Conservation (phyloP, 2,329 filamentous ascomycete genomes). For the Fusarium sp. region DNA sequence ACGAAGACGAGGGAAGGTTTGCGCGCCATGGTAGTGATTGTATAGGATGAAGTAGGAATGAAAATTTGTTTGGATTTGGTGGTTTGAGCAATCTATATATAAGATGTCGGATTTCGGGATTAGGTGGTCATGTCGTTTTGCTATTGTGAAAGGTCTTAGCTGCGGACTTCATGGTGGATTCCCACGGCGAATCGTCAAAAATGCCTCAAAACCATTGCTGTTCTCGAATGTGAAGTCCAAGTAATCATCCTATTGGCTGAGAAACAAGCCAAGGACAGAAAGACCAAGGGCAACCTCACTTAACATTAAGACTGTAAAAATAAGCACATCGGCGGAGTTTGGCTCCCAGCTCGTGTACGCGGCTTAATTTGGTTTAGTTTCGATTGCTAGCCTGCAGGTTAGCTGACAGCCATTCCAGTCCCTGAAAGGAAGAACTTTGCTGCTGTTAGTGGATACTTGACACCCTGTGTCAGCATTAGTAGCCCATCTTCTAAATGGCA, state of each 20-base stretch:
- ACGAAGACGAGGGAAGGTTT: conserved; percentile 58
- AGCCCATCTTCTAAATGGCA: rapidly evolving
- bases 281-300: not conserved
- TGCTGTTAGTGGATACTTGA: not conserved
- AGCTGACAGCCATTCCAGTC: not conserved
- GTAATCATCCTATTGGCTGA: not conserved
- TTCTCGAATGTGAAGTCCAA: not conserved
- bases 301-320: not conserved
- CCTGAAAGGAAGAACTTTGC: not conserved
- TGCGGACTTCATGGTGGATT: not conserved
- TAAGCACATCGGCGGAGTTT: conserved; percentile 15
- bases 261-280: not conserved
- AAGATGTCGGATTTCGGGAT: not conserved
- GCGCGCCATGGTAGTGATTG: conserved; percentile 29
- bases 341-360: conserved; percentile 36
- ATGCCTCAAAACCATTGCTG: not conserved
- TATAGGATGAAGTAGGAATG: rapidly evolving
- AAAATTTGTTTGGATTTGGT: rapidly evolving
- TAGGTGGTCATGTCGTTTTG: too few species aligned
- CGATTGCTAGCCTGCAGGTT: conserved; percentile 14
- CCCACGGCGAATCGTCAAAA: not conserved
- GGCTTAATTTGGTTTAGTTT: conserved; percentile 39
- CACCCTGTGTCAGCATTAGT: not conserved
- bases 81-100: not conserved
- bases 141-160: not conserved